Percentiles rank a stretch among this genome's conserved stretches.
These are phyloP conservation scores for Erigeron philadelphicus DNA, from an alignment of 140 eudicot genomes.

Conservation along the genomic window DNA sequence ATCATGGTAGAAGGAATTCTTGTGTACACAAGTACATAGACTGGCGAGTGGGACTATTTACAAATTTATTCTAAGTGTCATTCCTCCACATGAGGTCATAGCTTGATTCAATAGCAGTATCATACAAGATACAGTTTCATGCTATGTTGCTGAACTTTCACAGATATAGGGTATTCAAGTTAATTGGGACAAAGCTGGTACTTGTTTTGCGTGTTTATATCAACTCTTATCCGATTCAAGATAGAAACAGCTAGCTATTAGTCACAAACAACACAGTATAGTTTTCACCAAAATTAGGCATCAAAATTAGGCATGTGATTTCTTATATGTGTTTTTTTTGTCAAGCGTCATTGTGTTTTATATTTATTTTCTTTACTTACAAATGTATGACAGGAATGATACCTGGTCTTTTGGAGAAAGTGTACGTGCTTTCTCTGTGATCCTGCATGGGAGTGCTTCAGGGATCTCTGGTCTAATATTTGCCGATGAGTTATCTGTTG, in stretches of 20 bases:
- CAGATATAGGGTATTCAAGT: neutral
- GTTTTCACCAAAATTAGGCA: constrained; percentile 5
- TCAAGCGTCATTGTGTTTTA: constrained; percentile 11
- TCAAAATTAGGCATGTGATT: constrained; percentile 11
- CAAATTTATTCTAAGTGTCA: too few species aligned
- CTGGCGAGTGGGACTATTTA: neutral
- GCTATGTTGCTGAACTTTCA: neutral
- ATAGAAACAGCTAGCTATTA: neutral
- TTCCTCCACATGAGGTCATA: neutral
- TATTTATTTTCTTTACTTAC: constrained; percentile 8
- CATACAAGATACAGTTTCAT: constrained; percentile 3
- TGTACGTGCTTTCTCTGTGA: constrained; percentile 44
- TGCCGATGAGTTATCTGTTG: constrained; percentile 58
- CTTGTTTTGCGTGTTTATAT: neutral
- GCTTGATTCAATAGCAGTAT: neutral
- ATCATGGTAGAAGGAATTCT: neutral
- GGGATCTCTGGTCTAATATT: constrained; percentile 50
- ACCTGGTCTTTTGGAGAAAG: constrained; percentile 59
- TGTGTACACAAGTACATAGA: neutral
- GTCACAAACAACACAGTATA: constrained; percentile 6
- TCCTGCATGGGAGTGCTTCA: constrained; percentile 39
- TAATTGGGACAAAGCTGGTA: constrained; percentile 5
- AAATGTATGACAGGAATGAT: constrained; percentile 59
- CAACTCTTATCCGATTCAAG: constrained; percentile 1
- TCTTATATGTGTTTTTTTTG: neutral